These are phyloP conservation scores for Myxozyma neotropica DNA, from an alignment of 805 yeast species.

Conservation along the genomic window DNA sequence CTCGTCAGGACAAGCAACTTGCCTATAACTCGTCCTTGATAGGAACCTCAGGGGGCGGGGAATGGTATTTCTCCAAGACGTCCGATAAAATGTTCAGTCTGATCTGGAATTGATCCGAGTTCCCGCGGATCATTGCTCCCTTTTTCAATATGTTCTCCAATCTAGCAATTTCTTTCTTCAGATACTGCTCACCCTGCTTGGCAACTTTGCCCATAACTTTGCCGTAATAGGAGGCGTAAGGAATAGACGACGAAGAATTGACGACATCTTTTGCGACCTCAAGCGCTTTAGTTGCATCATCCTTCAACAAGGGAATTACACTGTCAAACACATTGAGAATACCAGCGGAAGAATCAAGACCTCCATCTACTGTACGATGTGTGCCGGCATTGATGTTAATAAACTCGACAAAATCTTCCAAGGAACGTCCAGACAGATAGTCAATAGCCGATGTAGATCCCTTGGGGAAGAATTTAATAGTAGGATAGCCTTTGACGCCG, in stretches of 20 bases:
- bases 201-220: conserved; percentile 39
- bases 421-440: conserved; percentile 56
- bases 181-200: conserved; percentile 43
- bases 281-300: conserved; percentile 41
- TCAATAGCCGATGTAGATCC: conserved; percentile 49
- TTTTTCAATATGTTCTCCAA: conserved; percentile 48
- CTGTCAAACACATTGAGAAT: conserved; percentile 44
- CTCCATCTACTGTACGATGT: conserved; percentile 49
- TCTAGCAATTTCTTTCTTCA: conserved; percentile 52
- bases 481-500: conserved; percentile 54
- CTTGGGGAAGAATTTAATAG: conserved; percentile 53
- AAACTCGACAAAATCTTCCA: conserved; percentile 55
- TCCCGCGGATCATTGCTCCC: conserved; percentile 46
- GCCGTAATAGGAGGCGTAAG: conserved; percentile 37
- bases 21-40: conserved; percentile 24
- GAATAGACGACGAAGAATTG: conserved; percentile 16
- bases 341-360: conserved; percentile 48
- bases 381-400: conserved; percentile 48
- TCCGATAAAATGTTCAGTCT: conserved; percentile 54
- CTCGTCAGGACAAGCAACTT: too few species aligned
- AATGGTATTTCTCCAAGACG: conserved; percentile 36
- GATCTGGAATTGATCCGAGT: conserved; percentile 55
- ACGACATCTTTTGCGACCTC: conserved; percentile 45
- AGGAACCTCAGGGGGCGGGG: conserved; percentile 8
- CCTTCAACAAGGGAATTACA: conserved; percentile 39